Evolutionary conservation across 345 rosid genomes (phyloP).

Genomic region (Citrus reticulata): DNA sequence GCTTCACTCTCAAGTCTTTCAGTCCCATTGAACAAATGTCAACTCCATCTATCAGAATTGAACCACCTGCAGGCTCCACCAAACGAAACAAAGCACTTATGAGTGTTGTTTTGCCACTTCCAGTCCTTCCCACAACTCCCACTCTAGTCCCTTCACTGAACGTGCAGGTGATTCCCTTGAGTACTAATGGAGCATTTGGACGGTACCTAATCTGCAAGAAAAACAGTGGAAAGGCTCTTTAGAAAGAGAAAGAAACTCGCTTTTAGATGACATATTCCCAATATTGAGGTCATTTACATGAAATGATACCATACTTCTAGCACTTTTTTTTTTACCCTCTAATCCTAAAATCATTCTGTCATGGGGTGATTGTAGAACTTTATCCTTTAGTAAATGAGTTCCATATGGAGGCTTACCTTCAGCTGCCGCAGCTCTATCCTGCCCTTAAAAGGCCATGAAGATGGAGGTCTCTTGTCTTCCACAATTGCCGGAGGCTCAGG

Average conservation of each 20-base stretch:
- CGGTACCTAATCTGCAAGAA: constrained; percentile 57
- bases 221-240: neutral
- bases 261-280: neutral
- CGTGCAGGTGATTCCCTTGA: constrained; percentile 76
- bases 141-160: constrained; percentile 69
- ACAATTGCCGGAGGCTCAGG: constrained; percentile 62
- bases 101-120: constrained; percentile 88
- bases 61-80: constrained; percentile 77
- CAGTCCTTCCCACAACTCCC: constrained; percentile 89
- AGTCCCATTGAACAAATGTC: constrained; percentile 76
- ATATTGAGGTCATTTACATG: neutral
- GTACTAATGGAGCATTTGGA: constrained; percentile 59
- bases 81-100: constrained; percentile 86
- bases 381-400: neutral
- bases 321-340: neutral
- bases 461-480: constrained; percentile 53
- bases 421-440: constrained; percentile 65
- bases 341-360: neutral
- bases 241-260: neutral
- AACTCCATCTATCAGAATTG: constrained; percentile 63
- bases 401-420: constrained; percentile 30
- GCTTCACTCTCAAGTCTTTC: constrained; percentile 79
- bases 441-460: constrained; percentile 68
- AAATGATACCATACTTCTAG: neutral
- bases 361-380: neutral